A percentile compares a stretch with the other conserved stretches of the same genome.
Conservation (phyloP, 129 eudicot genomes). For the Silybum marianum region DNA sequence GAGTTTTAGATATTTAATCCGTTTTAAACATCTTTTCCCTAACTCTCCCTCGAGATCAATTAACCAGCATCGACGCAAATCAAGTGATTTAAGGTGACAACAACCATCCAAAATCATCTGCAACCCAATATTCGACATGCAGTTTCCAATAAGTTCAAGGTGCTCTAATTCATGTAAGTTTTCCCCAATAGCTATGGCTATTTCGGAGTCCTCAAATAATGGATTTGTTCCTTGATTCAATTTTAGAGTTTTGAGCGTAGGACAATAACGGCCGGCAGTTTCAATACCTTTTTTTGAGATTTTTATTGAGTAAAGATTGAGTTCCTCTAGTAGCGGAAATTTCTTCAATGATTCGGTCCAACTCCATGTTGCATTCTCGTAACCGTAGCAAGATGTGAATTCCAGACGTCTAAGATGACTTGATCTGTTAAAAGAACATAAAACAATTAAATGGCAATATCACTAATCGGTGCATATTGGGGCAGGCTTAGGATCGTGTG, state of each 20-base stretch:
- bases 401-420: background rate
- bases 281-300: slow-evolving; percentile 10
- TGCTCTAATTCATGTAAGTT: background rate
- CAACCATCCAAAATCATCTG: background rate
- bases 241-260: slow-evolving; percentile 13
- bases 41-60: background rate
- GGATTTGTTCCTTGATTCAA: background rate
- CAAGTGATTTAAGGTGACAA: background rate
- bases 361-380: background rate
- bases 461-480: background rate
- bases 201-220: background rate
- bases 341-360: background rate
- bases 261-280: slow-evolving; percentile 7
- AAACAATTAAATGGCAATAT: background rate
- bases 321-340: background rate
- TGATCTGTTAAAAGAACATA: background rate
- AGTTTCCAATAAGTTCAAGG: background rate
- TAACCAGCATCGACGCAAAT: background rate
- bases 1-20: background rate
- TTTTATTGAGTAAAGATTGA: background rate
- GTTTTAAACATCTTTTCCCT: background rate
- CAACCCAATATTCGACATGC: background rate
- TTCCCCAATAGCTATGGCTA: background rate
- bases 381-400: background rate
- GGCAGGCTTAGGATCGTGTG: too few species aligned